These are phyloP conservation scores for Metrosideros polymorpha DNA, from an alignment of 441 rosid genomes.

Conservation along the genomic window DNA sequence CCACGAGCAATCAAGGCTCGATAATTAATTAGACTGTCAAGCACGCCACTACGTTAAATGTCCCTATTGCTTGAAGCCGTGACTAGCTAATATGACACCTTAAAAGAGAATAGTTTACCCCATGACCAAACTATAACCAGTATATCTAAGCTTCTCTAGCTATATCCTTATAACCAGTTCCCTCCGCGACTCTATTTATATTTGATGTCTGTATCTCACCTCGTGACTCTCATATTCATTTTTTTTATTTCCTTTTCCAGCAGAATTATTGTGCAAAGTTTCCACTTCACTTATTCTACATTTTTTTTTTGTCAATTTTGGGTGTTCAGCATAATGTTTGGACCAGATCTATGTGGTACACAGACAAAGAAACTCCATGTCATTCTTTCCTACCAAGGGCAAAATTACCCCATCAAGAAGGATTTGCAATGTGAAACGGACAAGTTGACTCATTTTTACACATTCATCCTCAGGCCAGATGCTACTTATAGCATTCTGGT, in stretches of 20 bases:
- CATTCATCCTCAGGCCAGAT: slow-evolving; percentile 89
- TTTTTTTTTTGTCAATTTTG: neutral
- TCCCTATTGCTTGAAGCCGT: neutral
- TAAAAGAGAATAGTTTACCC: neutral
- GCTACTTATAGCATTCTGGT: slow-evolving; percentile 76
- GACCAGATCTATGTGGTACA: slow-evolving; percentile 91
- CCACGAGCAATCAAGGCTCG: neutral
- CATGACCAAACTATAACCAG: neutral
- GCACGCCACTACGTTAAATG: neutral
- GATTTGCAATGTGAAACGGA: slow-evolving; percentile 90
- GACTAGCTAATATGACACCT: neutral
- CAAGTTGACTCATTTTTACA: slow-evolving; percentile 88
- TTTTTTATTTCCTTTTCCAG: neutral
- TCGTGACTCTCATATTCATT: neutral
- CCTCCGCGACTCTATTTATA: neutral
- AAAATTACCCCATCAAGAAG: slow-evolving; percentile 84
- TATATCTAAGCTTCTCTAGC: neutral
- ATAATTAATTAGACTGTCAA: neutral
- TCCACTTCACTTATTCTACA: neutral
- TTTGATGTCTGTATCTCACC: neutral
- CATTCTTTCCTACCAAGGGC: slow-evolving; percentile 89
- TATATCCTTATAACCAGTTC: neutral
- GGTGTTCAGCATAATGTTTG: slow-evolving; percentile 81
- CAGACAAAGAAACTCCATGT: slow-evolving; percentile 89
- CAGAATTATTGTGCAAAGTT: neutral